Percentiles rank a stretch among this genome's conserved stretches.
These are phyloP conservation scores for Flammula alnicola DNA, from an alignment of 1,284 basidiomycete genomes.

Conservation along the genomic window DNA sequence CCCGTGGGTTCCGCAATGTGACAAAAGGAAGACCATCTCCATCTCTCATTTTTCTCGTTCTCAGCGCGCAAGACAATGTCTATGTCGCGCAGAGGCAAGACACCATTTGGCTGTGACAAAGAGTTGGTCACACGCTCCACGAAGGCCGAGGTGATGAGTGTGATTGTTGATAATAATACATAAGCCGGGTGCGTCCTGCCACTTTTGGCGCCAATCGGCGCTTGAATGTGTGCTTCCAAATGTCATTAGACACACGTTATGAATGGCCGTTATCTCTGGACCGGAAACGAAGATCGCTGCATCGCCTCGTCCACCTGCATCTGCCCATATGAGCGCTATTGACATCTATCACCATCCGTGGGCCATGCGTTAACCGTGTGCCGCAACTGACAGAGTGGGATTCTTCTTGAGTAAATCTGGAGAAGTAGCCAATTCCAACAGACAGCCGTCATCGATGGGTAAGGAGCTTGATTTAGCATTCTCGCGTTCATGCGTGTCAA, in stretches of 20 bases:
- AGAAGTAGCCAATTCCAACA: neutral
- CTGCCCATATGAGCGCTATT: too few species aligned
- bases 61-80: neutral
- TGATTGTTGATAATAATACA: conserved; percentile 1
- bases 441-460: conserved; percentile 4
- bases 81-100: neutral
- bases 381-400: neutral
- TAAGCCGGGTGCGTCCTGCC: neutral
- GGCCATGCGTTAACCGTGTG: conserved; percentile 4
- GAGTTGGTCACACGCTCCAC: conserved; percentile 1
- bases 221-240: neutral
- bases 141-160: neutral
- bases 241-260: neutral
- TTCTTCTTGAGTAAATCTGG: neutral
- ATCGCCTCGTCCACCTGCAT: neutral
- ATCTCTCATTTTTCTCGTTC: neutral
- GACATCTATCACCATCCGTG: neutral
- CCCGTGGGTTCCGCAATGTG: neutral
- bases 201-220: conserved; percentile 5
- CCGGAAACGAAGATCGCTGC: neutral
- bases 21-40: neutral
- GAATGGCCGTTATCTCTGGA: neutral
- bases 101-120: neutral
- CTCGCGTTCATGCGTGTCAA: too few species aligned
- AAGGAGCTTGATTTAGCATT: too few species aligned